Evolutionary conservation across 345 rosid genomes (phyloP), one percentile per base, ranked within the genome.

Genomic region (Hevea brasiliensis): DNA sequence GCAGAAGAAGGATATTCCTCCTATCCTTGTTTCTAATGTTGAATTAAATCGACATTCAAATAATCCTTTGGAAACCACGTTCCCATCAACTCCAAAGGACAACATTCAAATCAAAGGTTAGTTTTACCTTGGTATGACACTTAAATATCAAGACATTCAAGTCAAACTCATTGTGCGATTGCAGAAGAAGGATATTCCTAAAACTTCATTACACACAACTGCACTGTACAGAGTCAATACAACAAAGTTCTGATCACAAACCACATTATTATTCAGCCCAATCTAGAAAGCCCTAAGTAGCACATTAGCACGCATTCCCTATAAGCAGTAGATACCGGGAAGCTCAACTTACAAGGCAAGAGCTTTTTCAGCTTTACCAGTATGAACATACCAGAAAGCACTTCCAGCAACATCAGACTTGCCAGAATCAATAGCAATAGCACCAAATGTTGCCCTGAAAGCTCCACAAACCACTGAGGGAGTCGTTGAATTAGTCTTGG

Each of bases 361-460:
- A 51, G 78, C 77, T 76, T 20, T 76, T 70, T 81, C 84, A 71
- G 13, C 44, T 65, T 67, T 12, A 73, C 65, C 81, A 40, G 78
- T 71, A 63, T 89, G 92, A 45, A 91, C 81, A 9, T 47, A 75
- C 91, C 84, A 79, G 82, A 91, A 91, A 56, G 77, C 64, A 74
- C 55, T 70, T 5, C 83, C 84, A 11, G 92, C 88, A 55, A 74
- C 81, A 81, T 89, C 94, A 64, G 72, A 70, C 35, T 40, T 76
- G 63, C 74, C 80, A 42, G 86, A 35, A 71, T 91, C 94, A 62
- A 77, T 32, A 67, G 91, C 89, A 78, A 89, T 76, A 74, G 97
- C 97, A 72, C 91, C 92, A 81, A 89, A 83, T n/a, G 89, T 73
- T 6, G 92, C 92, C 51, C 94, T 79, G 67, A 86, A 87, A 51